Base-by-base conservation (phyloP, 176 grass and related monocot species). In the Phragmites australis region DNA sequence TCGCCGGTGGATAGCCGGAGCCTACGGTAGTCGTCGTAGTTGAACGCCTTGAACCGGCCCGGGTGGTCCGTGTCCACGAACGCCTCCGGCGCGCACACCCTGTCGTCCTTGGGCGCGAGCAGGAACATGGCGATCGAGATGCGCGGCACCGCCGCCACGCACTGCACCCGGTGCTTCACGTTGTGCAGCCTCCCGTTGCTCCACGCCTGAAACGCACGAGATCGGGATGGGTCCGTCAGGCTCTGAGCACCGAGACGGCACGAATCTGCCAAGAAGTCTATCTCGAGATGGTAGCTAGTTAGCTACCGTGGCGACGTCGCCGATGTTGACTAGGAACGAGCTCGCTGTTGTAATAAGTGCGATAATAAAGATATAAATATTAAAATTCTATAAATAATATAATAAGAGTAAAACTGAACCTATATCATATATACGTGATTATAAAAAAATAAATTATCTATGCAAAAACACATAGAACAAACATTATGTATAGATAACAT, bases 111-210 rank as follows among this genome's bases (percentile, higher is more conserved):
- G 43, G 88, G 91, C 25, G 86, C 91, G 49, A 97, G 79, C 47
- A 97, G 81, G 77, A 97, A 97, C 75, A 97, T 75, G 46, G 94
- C 94, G 62, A 97, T 46, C 39, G 94, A 89, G 86, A 97, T 81
- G 77, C 94, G 86, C 40, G 77, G 78, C 47, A 55, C 76, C 21
- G 94, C 74, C 48, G 88, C 91, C 63, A 93, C 83, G 86, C 94
- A 91, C 65, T 65, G 91, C 70, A 97, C 91, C 58, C 84, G 67
- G 82, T 97, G 91, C 88, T 87, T 97, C 68, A 97, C 88, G 75
- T 89, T 91, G 78, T 86, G 88, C 55, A 97, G 88, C 70, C 59
- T 72, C 41, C 91, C 86, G 68, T 97, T 97, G 81, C 94, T 97
- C 88, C 94, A 97, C 45, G 81, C 94, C 91, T 97, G 75, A 51